Percentiles rank a stretch among this genome's conserved stretches.
phyloP scores from a whole-genome alignment of 2,329 filamentous ascomycete genomes.

The Ophiosphaerella korrae region DNA sequence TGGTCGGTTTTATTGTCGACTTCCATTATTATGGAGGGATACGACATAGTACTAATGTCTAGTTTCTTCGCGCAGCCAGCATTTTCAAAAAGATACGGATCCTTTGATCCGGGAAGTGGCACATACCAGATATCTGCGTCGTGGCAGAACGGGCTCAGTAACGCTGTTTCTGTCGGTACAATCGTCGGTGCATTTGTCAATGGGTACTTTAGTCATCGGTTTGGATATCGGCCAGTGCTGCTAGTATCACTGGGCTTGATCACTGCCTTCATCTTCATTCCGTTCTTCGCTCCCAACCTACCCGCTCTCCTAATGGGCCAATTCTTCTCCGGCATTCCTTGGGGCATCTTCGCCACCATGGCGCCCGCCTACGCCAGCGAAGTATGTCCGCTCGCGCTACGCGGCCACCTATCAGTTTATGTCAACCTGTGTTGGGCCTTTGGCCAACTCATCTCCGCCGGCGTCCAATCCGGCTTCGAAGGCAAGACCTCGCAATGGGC shows the following conservation, averaged over 20 bases:
- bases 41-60: conserved; percentile 77
- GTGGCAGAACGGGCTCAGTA: conserved; percentile 51
- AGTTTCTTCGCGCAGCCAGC: conserved; percentile 66
- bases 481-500: conserved; percentile 64
- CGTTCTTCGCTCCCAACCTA: conserved; percentile 27
- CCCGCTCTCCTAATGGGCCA: conserved; percentile 23
- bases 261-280: conserved; percentile 22
- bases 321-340: conserved; percentile 39
- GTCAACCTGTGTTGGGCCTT: conserved; percentile 38
- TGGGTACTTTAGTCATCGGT: conserved; percentile 44
- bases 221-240: conserved; percentile 37
- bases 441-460: conserved; percentile 71
- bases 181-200: conserved; percentile 48
- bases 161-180: conserved; percentile 48
- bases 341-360: conserved; percentile 49
- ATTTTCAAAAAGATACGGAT: conserved; percentile 49
- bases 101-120: conserved; percentile 27
- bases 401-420: conserved; percentile 61
- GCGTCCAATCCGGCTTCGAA: conserved; percentile 68
- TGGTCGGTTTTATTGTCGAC: conserved; percentile 84
- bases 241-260: conserved; percentile 18
- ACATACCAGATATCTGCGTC: conserved; percentile 45
- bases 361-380: conserved; percentile 55
- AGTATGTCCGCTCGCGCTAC: conserved; percentile 70
- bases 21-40: conserved; percentile 87